Base-by-base conservation (phyloP, 225 moss, liverwort and hornwort genomes). In the Marchantia polymorpha region DNA sequence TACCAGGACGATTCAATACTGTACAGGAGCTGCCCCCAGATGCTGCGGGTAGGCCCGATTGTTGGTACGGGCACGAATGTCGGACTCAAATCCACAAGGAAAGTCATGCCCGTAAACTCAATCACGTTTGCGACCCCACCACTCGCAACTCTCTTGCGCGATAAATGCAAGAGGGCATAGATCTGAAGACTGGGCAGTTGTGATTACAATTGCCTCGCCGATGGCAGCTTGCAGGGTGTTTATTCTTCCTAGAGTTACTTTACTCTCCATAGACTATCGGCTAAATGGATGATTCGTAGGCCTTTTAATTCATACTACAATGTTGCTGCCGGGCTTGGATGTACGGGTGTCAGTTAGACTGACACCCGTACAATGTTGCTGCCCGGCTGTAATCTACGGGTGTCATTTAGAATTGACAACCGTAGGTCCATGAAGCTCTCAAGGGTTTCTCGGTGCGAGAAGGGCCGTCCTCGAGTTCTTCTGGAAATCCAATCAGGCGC, bases 11-110 rank as follows among this genome's bases (percentile, higher is more conserved):
- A 2, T 2, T 39, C 16, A 20, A 23, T 46, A 12, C 61, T 81
- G 14, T 79, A 78, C 79, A 87, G 87, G 87, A 88, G 74, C 85
- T 88, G 13, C 88, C 88, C 55, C 88, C 88, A 53, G 88, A 85
- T 81, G 88, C 88, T 46, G 88, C 88, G 27, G 85, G 83, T 79
- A 78, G 88, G 78, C 68, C 30, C 9, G 85, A 88, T 73, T 88
- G 88, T 73, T 88, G 88, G 88, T 85, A 88, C 81, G 88, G 88
- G 47, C 83, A 82, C 55, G 83, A 79, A 55, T 89, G 88, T 60
- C 80, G 83, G 30, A 89, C 88, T 22, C 88, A 89, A 73, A 82
- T 79, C 77, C 85, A 89, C 80, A 89, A 84, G 55, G 83, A 82
- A 39, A 78, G 75, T 64, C 88, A 89, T 80, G 77, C 79, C 12